Evolutionary conservation across 2,329 filamentous ascomycete species (phyloP).

Genomic region (Huntiella savannae): DNA sequence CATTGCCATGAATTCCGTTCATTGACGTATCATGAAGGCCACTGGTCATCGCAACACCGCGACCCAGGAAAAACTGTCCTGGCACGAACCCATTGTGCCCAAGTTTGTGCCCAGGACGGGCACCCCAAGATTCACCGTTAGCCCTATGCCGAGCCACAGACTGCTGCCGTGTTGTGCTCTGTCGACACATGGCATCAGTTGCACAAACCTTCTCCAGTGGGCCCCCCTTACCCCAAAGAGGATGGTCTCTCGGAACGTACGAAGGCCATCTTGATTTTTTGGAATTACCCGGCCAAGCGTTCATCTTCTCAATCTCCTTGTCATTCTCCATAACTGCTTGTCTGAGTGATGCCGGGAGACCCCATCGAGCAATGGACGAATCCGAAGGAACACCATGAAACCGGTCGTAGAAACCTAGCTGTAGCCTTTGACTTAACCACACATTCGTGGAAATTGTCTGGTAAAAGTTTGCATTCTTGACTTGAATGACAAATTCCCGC

Average conservation of each 20-base stretch:
- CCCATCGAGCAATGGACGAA: not conserved
- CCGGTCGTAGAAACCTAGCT: not conserved
- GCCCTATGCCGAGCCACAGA: not conserved
- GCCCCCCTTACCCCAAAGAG: constrained; percentile 7
- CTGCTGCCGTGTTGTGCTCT: constrained; percentile 6
- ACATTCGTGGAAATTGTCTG: constrained; percentile 1
- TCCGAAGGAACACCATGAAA: not conserved
- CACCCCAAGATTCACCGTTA: constrained; percentile 3
- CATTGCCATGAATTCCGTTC: constrained; percentile 5
- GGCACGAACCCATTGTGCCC: constrained; percentile 9
- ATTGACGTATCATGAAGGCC: constrained; percentile 7
- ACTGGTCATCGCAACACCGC: constrained; percentile 2
- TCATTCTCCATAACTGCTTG: not conserved
- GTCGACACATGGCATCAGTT: not conserved
- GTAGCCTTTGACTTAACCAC: not conserved
- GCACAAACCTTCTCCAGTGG: constrained; percentile 6
- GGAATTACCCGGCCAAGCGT: constrained; percentile 2
- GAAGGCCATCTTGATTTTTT: constrained; percentile 5
- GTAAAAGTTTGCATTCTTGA: constrained; percentile 3
- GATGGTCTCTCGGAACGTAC: constrained; percentile 2
- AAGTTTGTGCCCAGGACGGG: constrained; percentile 2
- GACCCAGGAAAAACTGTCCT: constrained; percentile 7
- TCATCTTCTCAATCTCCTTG: not conserved
- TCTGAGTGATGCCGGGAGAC: not conserved
- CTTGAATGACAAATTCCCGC: not conserved